Conservation (phyloP, 1,139 yeast genomes). For the Pneumocystis oryctolagi region DNA sequence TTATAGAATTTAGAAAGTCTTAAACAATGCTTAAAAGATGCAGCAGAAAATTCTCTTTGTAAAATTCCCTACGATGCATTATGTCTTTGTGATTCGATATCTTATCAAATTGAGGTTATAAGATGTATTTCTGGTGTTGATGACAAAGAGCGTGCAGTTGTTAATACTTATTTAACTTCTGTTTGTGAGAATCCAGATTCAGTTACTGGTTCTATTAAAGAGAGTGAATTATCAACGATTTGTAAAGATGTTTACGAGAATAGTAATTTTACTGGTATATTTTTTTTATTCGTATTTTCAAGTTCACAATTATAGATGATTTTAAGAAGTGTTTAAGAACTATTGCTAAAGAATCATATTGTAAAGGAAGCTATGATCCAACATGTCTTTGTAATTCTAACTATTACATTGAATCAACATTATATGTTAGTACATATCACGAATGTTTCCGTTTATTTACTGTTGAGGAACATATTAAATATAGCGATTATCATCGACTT, state of each 20-base stretch:
- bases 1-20: neutral
- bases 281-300: neutral
- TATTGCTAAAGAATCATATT: neutral
- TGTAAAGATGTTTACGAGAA: neutral
- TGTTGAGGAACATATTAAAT: neutral
- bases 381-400: neutral
- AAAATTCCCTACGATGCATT: neutral
- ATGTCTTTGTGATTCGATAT: neutral
- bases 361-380: neutral
- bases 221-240: neutral
- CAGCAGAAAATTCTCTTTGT: neutral
- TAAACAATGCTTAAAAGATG: neutral
- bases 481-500: neutral
- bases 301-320: neutral
- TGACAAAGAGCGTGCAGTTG: neutral
- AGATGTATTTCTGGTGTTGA: neutral
- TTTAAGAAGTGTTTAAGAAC: neutral
- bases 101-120: neutral
- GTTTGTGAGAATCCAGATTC: neutral
- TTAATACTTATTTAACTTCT: neutral
- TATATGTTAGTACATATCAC: neutral
- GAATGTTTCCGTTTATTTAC: neutral
- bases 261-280: neutral
- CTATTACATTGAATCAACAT: neutral
- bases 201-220: neutral